Evolutionary conservation across 495 filamentous ascomycete species (phyloP), one percentile per base, ranked within the genome.

Genomic region (Penicillium paxilli): DNA sequence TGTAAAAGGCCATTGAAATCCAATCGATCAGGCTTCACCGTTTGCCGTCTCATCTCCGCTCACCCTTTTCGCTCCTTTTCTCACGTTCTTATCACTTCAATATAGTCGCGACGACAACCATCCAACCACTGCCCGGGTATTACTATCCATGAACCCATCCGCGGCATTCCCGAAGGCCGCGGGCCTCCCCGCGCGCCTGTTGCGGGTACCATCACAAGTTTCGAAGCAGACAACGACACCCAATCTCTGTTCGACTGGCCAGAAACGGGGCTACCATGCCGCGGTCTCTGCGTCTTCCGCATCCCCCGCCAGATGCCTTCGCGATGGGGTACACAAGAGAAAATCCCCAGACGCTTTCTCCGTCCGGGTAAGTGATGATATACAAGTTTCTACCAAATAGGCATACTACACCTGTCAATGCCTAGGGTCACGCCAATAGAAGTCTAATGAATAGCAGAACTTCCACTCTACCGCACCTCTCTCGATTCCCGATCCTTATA

Each of bases 401-500:
- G 19, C 22, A 37, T 38, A 21, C 4, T 33, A 35, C 49, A 6
- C 24, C 25, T 44, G 21, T 20, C 6, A 23, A 42, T 42, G 14
- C 6, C 20, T 20, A n/a, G n/a, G n/a, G n/a, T n/a, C n/a, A n/a
- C n/a, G n/a, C n/a, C n/a, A 33, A 24, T 44, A 37, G 40, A 59
- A 52, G 22, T 49, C 12, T 60, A 44, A 50, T 22, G 40, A 22
- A 57, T 12, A 16, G 47, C 47, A 96, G 92, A 57, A 67, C 32
- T 96, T 98, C 70, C 92, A 96, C 70, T 78, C 88, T 10, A 89
- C 89, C 0, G 67, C 84, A 33, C 68, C 72, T 14, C 69, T 80
- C 19, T 68, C 80, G 40, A 81, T 85, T 19, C 82, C 88, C 62
- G 86, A 98, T 63, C 94, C 94, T 7, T 98, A 98, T 68, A 83